Percentiles rank a stretch among this genome's conserved stretches.
Conservation (phyloP, 345 rosid species). For the Euphorbia peplus region DNA sequence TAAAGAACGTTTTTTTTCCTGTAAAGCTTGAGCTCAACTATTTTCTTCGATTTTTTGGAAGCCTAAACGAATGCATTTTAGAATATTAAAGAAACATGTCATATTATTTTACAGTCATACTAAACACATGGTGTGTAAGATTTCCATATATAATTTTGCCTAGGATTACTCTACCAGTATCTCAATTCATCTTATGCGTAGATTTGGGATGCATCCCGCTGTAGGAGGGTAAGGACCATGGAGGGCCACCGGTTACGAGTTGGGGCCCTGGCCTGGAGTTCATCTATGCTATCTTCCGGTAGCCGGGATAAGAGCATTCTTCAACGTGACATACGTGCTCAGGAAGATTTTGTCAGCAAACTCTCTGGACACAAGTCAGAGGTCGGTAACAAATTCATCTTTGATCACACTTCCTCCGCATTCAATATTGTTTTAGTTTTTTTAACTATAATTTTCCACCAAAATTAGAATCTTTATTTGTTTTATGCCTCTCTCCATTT, state of each 20-base stretch:
- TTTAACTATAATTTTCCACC: background rate
- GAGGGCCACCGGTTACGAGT: slow-evolving; percentile 93
- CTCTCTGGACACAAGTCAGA: slow-evolving; percentile 96
- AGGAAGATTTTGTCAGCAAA: slow-evolving; percentile 80
- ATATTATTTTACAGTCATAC: background rate
- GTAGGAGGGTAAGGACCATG: slow-evolving; percentile 83
- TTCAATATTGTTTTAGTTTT: background rate
- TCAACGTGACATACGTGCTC: slow-evolving; percentile 78
- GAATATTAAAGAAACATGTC: background rate
- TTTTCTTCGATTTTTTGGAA: background rate
- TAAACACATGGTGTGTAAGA: slow-evolving; percentile 1
- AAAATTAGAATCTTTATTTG: background rate
- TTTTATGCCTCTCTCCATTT: background rate
- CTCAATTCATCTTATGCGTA: slow-evolving; percentile 22
- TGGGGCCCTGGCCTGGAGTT: slow-evolving; percentile 95
- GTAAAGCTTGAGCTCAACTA: background rate
- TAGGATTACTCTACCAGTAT: slow-evolving; percentile 4
- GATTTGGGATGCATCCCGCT: slow-evolving; percentile 93
- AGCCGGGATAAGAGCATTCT: slow-evolving; percentile 94
- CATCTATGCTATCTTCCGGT: slow-evolving; percentile 84
- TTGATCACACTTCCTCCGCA: slow-evolving; percentile 10
- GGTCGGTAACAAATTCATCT: slow-evolving; percentile 36
- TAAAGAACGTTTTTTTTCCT: background rate
- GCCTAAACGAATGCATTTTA: background rate
- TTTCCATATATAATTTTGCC: background rate